Conservation (phyloP, 164 flowering plant genomes). For the Magnolia sinica region DNA sequence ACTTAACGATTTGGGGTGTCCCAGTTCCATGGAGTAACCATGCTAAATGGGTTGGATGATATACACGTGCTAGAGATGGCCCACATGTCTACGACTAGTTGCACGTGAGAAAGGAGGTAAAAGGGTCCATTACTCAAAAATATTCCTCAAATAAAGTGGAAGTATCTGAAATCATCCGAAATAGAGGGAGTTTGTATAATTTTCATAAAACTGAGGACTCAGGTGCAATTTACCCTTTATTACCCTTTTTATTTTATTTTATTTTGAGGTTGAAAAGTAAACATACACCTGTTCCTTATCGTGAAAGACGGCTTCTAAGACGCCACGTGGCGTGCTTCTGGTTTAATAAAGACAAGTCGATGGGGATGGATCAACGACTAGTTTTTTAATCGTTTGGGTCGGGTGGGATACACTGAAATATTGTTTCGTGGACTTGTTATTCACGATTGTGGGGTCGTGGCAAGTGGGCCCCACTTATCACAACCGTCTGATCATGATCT, state of each 20-base stretch:
- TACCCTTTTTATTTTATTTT: no score
- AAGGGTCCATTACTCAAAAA: no score
- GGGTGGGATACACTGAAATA: background rate
- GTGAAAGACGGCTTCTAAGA: background rate
- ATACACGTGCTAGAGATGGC: no score
- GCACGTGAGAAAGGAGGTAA: no score
- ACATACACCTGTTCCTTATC: background rate
- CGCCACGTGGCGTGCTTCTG: conserved; percentile 1
- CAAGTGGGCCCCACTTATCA: conserved; percentile 2
- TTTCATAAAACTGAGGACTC: background rate
- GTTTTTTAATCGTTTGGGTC: background rate
- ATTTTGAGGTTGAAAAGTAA: no score
- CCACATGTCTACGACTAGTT: no score
- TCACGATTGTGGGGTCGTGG: background rate
- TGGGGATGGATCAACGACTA: background rate
- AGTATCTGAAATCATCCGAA: background rate
- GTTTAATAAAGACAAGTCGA: background rate
- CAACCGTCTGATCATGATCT: background rate
- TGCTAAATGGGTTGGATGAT: no score
- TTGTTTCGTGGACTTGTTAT: background rate
- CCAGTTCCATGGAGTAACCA: no score
- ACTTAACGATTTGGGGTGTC: no score
- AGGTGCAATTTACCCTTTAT: background rate
- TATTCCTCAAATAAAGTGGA: background rate
- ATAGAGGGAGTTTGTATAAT: background rate